phyloP scores from a whole-genome alignment of 164 flowering plant species.

The Litsea cubeba region DNA sequence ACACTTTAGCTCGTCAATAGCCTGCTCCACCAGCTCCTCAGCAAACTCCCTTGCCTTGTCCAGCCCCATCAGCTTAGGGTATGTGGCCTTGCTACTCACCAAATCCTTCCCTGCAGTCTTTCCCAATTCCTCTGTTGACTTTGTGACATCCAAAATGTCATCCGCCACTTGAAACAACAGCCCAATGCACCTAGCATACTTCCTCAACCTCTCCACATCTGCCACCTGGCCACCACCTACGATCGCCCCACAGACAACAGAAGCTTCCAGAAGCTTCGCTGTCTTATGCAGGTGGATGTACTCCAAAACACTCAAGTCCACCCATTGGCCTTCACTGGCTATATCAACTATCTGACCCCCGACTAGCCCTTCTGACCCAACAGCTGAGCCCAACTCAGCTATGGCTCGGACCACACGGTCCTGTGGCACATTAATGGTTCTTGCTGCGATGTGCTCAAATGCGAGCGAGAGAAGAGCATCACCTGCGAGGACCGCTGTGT shows the following conservation, averaged over 20 bases:
- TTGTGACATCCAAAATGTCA: constrained; percentile 39
- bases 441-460: constrained; percentile 50
- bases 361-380: constrained; percentile 56
- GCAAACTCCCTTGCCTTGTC: constrained; percentile 12
- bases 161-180: constrained; percentile 41
- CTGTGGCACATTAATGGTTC: constrained; percentile 34
- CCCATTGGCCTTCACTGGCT: constrained; percentile 34
- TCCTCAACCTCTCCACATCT: constrained; percentile 45
- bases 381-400: constrained; percentile 42
- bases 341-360: constrained; percentile 56
- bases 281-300: constrained; percentile 63
- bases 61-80: constrained; percentile 12
- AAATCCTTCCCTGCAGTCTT: constrained; percentile 16
- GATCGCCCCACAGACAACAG: constrained; percentile 57
- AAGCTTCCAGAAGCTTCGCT: constrained; percentile 45
- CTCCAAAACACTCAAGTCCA: constrained; percentile 46
- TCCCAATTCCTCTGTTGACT: constrained; percentile 19
- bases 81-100: constrained; percentile 13
- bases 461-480: constrained; percentile 60
- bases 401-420: constrained; percentile 35
- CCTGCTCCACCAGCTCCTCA: constrained; percentile 1
- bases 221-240: constrained; percentile 53
- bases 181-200: constrained; percentile 39
- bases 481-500: constrained; percentile 61
- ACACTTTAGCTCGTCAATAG: constrained; percentile 5